A percentile compares a stretch with the other conserved stretches of the same genome.
Conservation (phyloP, 495 filamentous ascomycete genomes). For the Xylaria venustula region DNA sequence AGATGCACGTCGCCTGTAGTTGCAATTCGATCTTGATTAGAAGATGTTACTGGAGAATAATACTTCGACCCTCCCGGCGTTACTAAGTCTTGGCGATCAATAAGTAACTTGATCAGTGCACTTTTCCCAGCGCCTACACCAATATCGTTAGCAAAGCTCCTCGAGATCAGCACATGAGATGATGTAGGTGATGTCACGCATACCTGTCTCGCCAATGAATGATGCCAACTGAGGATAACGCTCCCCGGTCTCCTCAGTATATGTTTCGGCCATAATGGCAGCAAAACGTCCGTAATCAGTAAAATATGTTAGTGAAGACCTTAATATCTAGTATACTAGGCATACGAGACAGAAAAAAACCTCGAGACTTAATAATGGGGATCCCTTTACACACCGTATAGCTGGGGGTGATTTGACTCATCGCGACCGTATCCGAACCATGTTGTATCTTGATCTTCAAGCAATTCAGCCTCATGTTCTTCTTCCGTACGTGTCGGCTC, state of each 20-base stretch:
- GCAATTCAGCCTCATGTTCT: constrained; percentile 30
- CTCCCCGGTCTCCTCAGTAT: constrained; percentile 22
- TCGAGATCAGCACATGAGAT: constrained; percentile 2
- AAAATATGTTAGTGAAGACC: too few species aligned
- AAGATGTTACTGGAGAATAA: constrained; percentile 35
- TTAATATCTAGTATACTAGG: constrained; percentile 4
- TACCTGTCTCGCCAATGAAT: constrained; percentile 51
- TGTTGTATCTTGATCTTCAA: constrained; percentile 43
- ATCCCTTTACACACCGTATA: constrained; percentile 18
- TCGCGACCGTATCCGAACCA: constrained; percentile 49
- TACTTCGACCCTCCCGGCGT: constrained; percentile 20
- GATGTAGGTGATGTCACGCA: constrained; percentile 6
- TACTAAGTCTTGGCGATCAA: constrained; percentile 33
- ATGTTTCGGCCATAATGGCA: constrained; percentile 40
- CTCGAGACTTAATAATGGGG: background rate
- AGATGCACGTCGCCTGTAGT: constrained; percentile 66
- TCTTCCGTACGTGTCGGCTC: constrained; percentile 23
- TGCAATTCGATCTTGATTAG: constrained; percentile 43
- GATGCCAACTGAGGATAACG: constrained; percentile 47
- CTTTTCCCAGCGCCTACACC: constrained; percentile 55
- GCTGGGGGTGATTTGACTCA: constrained; percentile 28
- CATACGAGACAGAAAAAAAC: background rate
- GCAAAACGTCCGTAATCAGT: constrained; percentile 38
- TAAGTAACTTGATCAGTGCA: constrained; percentile 55
- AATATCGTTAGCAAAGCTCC: constrained; percentile 17